phyloP scores from a whole-genome alignment of 768 basidiomycete species.

The Lactifluus subvellereus region DNA sequence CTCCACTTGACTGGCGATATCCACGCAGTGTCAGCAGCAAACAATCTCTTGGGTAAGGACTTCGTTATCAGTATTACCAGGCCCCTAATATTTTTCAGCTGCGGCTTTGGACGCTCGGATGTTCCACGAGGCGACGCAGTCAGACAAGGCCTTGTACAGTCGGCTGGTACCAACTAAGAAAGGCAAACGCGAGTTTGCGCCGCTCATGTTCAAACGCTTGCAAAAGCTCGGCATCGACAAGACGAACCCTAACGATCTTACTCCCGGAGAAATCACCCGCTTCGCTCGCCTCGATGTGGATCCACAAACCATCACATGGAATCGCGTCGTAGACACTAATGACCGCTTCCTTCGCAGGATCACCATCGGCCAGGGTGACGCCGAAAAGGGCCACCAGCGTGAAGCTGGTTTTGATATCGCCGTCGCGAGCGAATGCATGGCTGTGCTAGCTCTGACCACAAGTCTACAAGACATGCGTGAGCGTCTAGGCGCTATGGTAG shows the following conservation, averaged over 20 bases:
- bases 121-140: conserved; percentile 95
- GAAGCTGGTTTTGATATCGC: conserved; percentile 94
- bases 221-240: conserved; percentile 94
- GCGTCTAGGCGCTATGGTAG: conserved; percentile 93
- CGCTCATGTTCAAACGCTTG: conserved; percentile 93
- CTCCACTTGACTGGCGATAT: conserved; percentile 95
- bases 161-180: conserved; percentile 92
- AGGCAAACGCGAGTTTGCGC: conserved; percentile 90
- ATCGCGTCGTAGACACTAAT: conserved; percentile 94
- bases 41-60: conserved; percentile 79
- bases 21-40: conserved; percentile 95
- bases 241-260: conserved; percentile 86
- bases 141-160: conserved; percentile 90
- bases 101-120: conserved; percentile 96
- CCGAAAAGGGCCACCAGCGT: conserved; percentile 85
- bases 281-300: conserved; percentile 94
- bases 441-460: conserved; percentile 88
- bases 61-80: neutral
- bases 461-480: conserved; percentile 87
- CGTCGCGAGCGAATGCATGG: conserved; percentile 98
- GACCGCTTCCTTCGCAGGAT: conserved; percentile 95
- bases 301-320: conserved; percentile 90
- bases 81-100: conserved; percentile 41
- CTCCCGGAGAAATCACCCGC: conserved; percentile 82
- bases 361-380: conserved; percentile 83